Evolutionary conservation across 2,329 filamentous ascomycete species (phyloP).

Genomic region (Gnomoniopsis sp.): DNA sequence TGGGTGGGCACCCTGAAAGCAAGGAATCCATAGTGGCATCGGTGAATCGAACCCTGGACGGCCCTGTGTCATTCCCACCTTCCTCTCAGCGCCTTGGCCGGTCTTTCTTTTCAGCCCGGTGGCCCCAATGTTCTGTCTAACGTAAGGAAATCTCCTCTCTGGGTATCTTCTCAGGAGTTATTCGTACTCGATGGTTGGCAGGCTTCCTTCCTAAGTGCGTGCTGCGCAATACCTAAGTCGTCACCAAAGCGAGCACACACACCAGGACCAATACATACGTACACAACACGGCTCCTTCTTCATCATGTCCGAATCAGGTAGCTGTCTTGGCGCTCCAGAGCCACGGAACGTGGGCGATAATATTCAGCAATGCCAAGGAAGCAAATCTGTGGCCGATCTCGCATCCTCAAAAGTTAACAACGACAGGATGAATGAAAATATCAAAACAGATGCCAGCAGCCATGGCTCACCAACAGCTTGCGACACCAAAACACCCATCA

Average conservation of each 20-base stretch:
- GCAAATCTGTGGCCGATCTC: neutral
- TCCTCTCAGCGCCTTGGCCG: neutral
- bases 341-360: neutral
- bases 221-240: neutral
- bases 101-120: neutral
- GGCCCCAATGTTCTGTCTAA: neutral
- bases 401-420: neutral
- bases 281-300: neutral
- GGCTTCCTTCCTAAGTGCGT: neutral
- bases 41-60: neutral
- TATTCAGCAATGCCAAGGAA: neutral
- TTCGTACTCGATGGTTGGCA: neutral
- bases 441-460: neutral
- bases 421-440: neutral
- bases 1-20: neutral
- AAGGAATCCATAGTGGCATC: too few species aligned
- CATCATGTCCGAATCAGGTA: neutral
- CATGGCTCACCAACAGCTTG: neutral
- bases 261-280: neutral
- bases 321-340: neutral
- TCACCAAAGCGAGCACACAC: neutral
- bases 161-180: too few species aligned
- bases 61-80: conserved; percentile 1
- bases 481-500: conserved; percentile 31
- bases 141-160: neutral